Evolutionary conservation across 2,329 filamentous ascomycete genomes (phyloP), one percentile per base, ranked within the genome.

Genomic region (Myriosclerotinia curreyana): DNA sequence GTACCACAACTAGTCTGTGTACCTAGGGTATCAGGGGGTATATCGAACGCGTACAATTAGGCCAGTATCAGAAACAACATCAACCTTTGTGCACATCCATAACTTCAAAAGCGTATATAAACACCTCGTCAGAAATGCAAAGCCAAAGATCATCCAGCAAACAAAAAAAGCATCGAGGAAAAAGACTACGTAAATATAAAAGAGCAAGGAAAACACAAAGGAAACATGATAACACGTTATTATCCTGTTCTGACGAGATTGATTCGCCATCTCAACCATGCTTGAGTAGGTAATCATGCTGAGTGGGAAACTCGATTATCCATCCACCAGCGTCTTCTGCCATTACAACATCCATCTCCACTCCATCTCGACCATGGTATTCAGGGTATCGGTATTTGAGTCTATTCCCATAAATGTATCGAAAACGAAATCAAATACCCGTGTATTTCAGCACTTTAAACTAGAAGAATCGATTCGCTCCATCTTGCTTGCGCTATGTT

Each of bases 261-360:
- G 53, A 42, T 17, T 31, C 38, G 25, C 22, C 8, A 31, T 17
- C 40, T 44, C 38, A 44, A 44, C 53, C 53, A 56, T 31, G 38
- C 25, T 55, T 28, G 25, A 22, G 40, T 56, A 44, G 28, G 40
- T 56, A 44, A 42, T n/a, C 53, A 56, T 44, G 38, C 2, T n/a
- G 38, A 31, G 40, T 28, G 44, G 53, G 53, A 31, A 25, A 15
- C 11, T 54, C 17, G n/a, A n/a, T 44, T 44, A 31, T 56, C 53
- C 53, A 44, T 44, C 51, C 53, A 56, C 52, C n/a, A 7, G 9
- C 31, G 22, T 9, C 50, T 53, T 53, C 70, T 67, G 66, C 69
- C 70, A 73, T 72, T 72, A 73, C 66, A 20, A 40, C 31, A 53
- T 49, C 46, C 64, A 62, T 51, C 68, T 64, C 60, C 51, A 44